Evolutionary conservation across 2,329 filamentous ascomycete species (phyloP).

Genomic region (Ascochyta koolunga): DNA sequence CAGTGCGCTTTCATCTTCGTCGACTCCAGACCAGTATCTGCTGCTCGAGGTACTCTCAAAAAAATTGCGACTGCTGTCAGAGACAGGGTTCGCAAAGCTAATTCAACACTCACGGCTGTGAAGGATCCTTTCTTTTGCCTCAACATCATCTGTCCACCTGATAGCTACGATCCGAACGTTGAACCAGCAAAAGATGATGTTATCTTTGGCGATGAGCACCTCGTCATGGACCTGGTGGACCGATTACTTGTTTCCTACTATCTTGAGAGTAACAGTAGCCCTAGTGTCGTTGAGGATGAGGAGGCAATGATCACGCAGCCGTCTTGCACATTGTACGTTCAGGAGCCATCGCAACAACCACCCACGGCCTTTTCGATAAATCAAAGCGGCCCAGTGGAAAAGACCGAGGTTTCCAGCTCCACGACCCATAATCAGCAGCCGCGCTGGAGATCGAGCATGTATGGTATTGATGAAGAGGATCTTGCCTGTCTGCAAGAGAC

Average conservation of each 20-base stretch:
- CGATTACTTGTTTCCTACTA: conserved; percentile 54
- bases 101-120: conserved; percentile 33
- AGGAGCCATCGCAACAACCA: background rate
- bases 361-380: background rate
- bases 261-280: conserved; percentile 18
- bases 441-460: conserved; percentile 48
- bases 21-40: conserved; percentile 69
- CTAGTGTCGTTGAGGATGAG: conserved; percentile 1
- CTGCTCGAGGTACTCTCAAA: conserved; percentile 62
- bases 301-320: conserved; percentile 2
- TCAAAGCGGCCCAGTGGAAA: background rate
- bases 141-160: conserved; percentile 65
- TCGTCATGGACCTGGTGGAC: conserved; percentile 53
- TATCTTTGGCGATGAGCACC: conserved; percentile 64
- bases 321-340: background rate
- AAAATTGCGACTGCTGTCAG: conserved; percentile 63
- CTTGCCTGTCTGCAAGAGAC: conserved; percentile 29
- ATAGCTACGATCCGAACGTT: conserved; percentile 74
- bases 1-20: conserved; percentile 67
- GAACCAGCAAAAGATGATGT: conserved; percentile 76
- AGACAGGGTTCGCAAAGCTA: conserved; percentile 51
- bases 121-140: conserved; percentile 68
- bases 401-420: background rate
- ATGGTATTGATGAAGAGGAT: conserved; percentile 47
- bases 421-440: background rate